Conservation (phyloP, 192 early-diverging fungal species). For the Backusella sp. region DNA sequence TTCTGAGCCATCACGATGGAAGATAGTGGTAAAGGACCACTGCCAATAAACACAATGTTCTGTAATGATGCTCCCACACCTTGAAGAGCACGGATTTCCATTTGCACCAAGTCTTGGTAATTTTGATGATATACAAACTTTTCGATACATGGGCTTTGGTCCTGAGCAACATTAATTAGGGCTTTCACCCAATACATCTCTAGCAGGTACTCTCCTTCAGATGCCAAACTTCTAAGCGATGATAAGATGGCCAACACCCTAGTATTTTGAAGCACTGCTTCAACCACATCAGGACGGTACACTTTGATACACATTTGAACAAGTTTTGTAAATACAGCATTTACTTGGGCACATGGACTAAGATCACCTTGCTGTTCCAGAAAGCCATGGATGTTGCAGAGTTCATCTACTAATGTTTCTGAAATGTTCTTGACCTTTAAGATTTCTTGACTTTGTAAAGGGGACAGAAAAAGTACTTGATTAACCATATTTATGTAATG, state of each 20-base stretch:
- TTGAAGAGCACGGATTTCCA: conserved; percentile 21
- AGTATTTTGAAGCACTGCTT: not conserved
- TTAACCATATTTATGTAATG: not conserved
- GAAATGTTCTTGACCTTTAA: not conserved
- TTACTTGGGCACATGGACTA: conserved; percentile 4
- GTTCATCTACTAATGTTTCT: not conserved
- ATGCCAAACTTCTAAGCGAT: conserved; percentile 17
- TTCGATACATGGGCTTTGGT: not conserved
- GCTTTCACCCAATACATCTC: conserved; percentile 19
- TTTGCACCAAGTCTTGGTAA: conserved; percentile 17
- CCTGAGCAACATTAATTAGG: not conserved
- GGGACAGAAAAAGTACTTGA: not conserved
- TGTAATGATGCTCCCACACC: conserved; percentile 13
- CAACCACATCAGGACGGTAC: not conserved
- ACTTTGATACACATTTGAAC: conserved; percentile 20
- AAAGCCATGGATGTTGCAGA: not conserved
- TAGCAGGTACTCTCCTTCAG: conserved; percentile 21
- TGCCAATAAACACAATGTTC: conserved; percentile 23
- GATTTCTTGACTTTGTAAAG: not conserved
- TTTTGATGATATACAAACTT: conserved; percentile 30
- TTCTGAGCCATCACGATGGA: conserved; percentile 17
- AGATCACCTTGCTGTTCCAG: not conserved
- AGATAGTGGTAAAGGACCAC: conserved; percentile 30
- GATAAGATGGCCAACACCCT: not conserved
- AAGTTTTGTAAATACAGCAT: conserved; percentile 23